Evolutionary conservation across 768 basidiomycete species (phyloP).

Genomic region (Calocybe gangraenosa): DNA sequence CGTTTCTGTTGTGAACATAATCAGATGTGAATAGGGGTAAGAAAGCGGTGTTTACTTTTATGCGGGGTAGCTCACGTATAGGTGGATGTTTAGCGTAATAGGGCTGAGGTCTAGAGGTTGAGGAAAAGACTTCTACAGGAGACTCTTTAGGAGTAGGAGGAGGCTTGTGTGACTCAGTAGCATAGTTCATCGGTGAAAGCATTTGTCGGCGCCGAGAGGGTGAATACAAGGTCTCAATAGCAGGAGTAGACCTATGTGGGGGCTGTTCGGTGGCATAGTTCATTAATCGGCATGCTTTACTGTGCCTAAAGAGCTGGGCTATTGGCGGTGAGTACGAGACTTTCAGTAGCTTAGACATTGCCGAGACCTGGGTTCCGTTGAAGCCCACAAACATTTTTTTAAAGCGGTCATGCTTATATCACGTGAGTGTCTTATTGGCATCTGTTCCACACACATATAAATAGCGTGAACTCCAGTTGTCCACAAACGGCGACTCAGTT

Average conservation of each 20-base stretch:
- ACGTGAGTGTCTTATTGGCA: not conserved
- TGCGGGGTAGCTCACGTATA: conserved; percentile 30
- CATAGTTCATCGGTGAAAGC: not conserved
- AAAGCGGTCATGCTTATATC: not conserved
- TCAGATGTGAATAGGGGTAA: not conserved
- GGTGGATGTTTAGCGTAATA: conserved; percentile 28
- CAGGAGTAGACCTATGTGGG: not conserved
- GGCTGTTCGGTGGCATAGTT: conserved; percentile 15
- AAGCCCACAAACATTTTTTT: not conserved
- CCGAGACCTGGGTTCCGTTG: not conserved
- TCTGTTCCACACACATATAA: conserved; percentile 9
- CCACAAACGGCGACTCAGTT: conserved; percentile 5
- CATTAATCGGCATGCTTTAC: not conserved
- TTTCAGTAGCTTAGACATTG: conserved; percentile 11
- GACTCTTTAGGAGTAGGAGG: conserved; percentile 19
- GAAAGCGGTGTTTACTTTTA: conserved; percentile 22
- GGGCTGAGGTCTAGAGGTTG: conserved; percentile 33
- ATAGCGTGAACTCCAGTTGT: conserved; percentile 1
- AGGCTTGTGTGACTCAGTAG: not conserved
- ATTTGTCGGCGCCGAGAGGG: too few relatives aligned
- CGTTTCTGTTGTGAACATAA: conserved; percentile 27
- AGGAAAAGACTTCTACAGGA: conserved; percentile 20
- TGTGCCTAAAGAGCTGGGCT: conserved; percentile 4
- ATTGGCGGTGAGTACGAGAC: conserved; percentile 6
- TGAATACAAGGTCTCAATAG: not conserved